Conservation (phyloP, 768 basidiomycete genomes). For the Auricularia sp. region DNA sequence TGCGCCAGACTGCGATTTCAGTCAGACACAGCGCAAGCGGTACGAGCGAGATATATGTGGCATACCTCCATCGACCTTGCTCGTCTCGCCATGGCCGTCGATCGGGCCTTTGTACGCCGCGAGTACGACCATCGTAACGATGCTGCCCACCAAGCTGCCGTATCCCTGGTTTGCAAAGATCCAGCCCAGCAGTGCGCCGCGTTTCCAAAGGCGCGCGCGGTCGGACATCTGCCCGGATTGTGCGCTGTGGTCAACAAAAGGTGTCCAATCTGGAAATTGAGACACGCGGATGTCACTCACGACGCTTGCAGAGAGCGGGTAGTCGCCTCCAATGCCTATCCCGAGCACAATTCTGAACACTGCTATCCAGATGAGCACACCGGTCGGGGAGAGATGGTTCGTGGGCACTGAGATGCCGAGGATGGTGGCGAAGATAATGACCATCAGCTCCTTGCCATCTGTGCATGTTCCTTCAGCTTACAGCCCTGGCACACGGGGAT, state of each 20-base stretch:
- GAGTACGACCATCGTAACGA: constrained; percentile 56
- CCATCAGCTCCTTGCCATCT: constrained; percentile 71
- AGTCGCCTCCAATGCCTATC: constrained; percentile 71
- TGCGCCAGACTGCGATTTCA: constrained; percentile 50
- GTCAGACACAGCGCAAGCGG: not conserved
- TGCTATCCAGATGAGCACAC: constrained; percentile 50
- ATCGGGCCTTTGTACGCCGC: constrained; percentile 54
- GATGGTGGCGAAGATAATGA: constrained; percentile 73
- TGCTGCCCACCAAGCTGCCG: constrained; percentile 56
- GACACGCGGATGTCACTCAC: not conserved
- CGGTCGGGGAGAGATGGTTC: constrained; percentile 35
- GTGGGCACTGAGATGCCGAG: constrained; percentile 58
- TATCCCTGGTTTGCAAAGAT: constrained; percentile 74
- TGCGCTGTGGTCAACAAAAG: not conserved
- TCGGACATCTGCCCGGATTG: constrained; percentile 40
- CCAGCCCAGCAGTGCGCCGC: constrained; percentile 64
- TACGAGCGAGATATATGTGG: not conserved
- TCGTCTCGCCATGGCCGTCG: constrained; percentile 45
- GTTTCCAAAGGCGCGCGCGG: constrained; percentile 50
- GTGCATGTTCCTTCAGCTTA: constrained; percentile 6
- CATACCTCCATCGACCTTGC: constrained; percentile 60
- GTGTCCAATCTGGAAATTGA: not conserved
- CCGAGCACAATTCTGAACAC: constrained; percentile 66
- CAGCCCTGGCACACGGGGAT: too few species aligned
- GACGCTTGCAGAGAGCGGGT: constrained; percentile 66